Base-by-base conservation (phyloP, 2,329 filamentous ascomycete genomes). In the Alternaria hordeiaustralica region DNA sequence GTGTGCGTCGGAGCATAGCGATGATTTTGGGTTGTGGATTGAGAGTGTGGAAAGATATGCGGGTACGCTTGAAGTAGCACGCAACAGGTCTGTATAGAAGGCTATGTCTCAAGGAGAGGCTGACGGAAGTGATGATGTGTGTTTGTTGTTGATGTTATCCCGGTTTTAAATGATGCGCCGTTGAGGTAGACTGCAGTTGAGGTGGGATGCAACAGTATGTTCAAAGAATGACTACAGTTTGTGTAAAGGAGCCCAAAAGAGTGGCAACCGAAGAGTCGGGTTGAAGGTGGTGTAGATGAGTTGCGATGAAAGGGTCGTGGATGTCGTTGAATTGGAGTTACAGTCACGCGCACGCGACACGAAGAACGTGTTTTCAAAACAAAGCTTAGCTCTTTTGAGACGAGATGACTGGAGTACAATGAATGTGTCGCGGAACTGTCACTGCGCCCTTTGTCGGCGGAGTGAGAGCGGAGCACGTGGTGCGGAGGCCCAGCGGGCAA, bases 1-100 rank as follows among this genome's bases (percentile, higher is more conserved):
- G 86, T 15, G 88, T 86, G 49, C 90, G 87, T 71, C 89, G 88
- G 70, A 91, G 88, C 89, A 91, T 90, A 8, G 36, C 79, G 64
- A 41, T 33, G 21, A 47, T 51, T n/a, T 26, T 36, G 20, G 20
- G 11, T 12, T 3, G 20, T 36, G 18, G 30, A 6, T 15, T 13
- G 21, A 23, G 12, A 25, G 25, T 0, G 20, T 46, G 13, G 1
- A 3, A 9, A 12, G n/a, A 41, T 33, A 8, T 36, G 13, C 13
- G 30, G 7, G 25, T 20, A 6, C 30, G 28, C 21, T 36, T 3
- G 11, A 8, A 53, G 9, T 25, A 12, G 20, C 20, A 9, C 12
- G 4, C 6, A 23, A 25, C 6, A n/a, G 11, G 9, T 9, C 28
- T 2, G 6, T 25, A n/a, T 18, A 25, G 5, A 41, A 6, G 49